Evolutionary conservation across 805 yeast genomes (phyloP), one percentile per base, ranked within the genome.

Genomic region (Candida jianshihensis): DNA sequence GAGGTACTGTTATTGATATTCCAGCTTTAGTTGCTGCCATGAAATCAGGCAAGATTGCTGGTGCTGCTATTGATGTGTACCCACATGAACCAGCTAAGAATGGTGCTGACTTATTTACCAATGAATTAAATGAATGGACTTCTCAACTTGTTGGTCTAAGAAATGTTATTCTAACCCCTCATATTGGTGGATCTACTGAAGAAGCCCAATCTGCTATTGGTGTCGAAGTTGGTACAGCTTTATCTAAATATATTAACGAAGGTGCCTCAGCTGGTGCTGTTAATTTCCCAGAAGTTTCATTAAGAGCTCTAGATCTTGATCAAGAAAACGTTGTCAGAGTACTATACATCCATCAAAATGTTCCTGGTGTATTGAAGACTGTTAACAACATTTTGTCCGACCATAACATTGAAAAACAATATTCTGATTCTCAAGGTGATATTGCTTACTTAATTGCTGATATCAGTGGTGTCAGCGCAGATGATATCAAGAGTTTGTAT

Each of bases 181-280:
- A 89, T 58, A 89, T 89, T 50, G 97, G 97, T 64, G 97, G 97
- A 47, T 86, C 96, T 33, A 89, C 97, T 33, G 96, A 88, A 64
- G 97, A 89, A 70, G 97, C 97, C 25, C 97, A 89, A 72, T 73
- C 83, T 36, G 94, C 96, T 26, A 89, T 89, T 57, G 97, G 97
- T 64, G 70, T 88, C 42, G 97, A 89, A 68, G 97, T 89, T 42
- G 83, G 79, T 39, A 70, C 80, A 31, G 76, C 94, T 26, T 71
- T 89, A 53, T 71, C 87, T 47, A 84, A 83, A 59, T 89, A 86
- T 68, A 81, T 89, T 60, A 88, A 87, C 63, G 97, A 89, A 70
- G 97, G 97, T 68, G 70, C 76, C 54, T 81, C 96, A 12, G 73
- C 73, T 33, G 96, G 96, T 51, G 87, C 97, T 4, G 97, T 89